Base-by-base conservation (phyloP, 306 rosid genomes). In the Purshia tridentata region DNA sequence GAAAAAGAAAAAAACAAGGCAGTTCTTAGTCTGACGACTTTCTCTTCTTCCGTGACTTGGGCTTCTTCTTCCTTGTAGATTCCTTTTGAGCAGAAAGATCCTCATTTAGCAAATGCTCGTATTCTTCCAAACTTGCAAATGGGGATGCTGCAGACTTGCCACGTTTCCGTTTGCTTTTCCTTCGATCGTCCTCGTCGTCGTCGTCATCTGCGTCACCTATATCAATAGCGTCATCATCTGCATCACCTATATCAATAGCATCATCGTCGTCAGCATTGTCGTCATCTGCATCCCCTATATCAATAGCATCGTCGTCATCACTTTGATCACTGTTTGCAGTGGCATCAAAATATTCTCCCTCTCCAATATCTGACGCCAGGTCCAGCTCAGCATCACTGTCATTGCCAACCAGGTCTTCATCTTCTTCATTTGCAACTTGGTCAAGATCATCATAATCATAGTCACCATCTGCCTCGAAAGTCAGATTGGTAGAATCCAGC, bases 391-490 rank as follows among this genome's bases (percentile, higher is more conserved):
- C 84, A 67, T 91, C 99, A 65, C 92, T 86, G 54, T 23, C 80
- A 73, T 88, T 76, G 69, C 87, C 90, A 16, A 89, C 81, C 85
- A 95, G 87, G 80, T 91, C 97, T 60, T 91, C 93, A 65, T 95
- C 97, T 6, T 88, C 98, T 54, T 84, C 96, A 61, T 79, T 47
- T 9, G 86, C 90, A 45, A 91, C 88, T 52, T 73, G 69, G 79
- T 91, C 99, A 57, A 90, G 90, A 78, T 95, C 96, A 76, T 95
- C 96, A 29, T 90, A 90, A 72, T 90, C 96, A 69, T 86, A 88
- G 61, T 81, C 95, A n/a, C 85, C 84, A 6, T 80, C 92, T 42
- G 87, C 81, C 20, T 82, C 89, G 42, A 83, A 11, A 18, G 92
- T 69, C 11, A 66, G 77, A 51, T 85, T 62, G 39, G 92, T 79